Evolutionary conservation across 1,284 basidiomycete genomes (phyloP), one percentile per base, ranked within the genome.

Genomic region (Xerocomus amazonicus): DNA sequence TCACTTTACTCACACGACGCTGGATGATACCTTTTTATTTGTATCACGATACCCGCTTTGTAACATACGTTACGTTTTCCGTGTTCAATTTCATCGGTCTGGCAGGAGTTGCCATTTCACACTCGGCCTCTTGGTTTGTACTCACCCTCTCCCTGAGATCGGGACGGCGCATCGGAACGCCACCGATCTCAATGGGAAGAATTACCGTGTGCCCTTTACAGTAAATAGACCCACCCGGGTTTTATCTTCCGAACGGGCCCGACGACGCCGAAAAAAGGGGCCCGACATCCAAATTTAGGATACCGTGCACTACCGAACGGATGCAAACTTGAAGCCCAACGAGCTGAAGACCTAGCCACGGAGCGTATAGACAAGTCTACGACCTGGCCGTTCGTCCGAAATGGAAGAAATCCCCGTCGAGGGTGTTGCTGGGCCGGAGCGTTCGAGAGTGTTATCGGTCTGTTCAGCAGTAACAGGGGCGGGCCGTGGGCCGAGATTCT

Each of bases 101-200:
- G 56, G 59, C 56, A 61, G 59, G 59, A 43, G 56, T 61, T 61
- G 59, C 59, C 39, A 33, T 17, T 37, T 39, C 38, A 39, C 23
- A 28, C 23, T 27, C 38, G 38, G 38, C 26, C 38, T 39, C 38
- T 39, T 39, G 38, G 38, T 28, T 26, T 39, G 23, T 39, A 6
- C 38, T 23, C 19, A 23, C 26, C n/a, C n/a, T 39, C 38, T 39
- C n/a, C 9, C 36, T 23, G 17, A 23, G 16, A 35, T 35, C 37
- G 12, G 8, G 13, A 39, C 19, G 37, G 6, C 37, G 13, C 9
- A 39, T 39, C 38, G 19, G 37, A 23, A 38, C 37, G 37, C 35
- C 37, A 38, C 23, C 19, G 19, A 38, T 38, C 19, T 13, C 12
- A 14, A 38, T 23, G 19, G 19, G 16, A 38, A 13, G 36, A 7